Percentiles rank a stretch among this genome's conserved stretches.
phyloP scores from a whole-genome alignment of 2,329 filamentous ascomycete genomes.

The Exophiala sideris region DNA sequence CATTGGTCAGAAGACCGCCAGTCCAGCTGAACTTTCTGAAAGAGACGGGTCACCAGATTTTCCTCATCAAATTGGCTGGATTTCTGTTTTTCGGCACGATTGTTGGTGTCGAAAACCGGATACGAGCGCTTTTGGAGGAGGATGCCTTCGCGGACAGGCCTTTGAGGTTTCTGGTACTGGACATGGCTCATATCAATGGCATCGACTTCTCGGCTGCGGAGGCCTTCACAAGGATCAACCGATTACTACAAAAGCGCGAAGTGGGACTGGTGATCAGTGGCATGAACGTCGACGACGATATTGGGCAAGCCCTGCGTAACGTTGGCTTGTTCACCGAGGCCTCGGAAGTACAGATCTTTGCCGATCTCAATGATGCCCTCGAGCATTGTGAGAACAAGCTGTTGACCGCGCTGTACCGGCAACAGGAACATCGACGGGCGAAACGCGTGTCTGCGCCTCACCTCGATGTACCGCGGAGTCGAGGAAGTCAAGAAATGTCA shows the following conservation, averaged over 20 bases:
- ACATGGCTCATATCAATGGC: slow-evolving; percentile 84
- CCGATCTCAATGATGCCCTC: slow-evolving; percentile 85
- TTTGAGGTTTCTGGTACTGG: slow-evolving; percentile 85
- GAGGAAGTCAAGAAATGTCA: slow-evolving; percentile 21
- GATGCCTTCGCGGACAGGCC: slow-evolving; percentile 73
- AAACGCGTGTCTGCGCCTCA: slow-evolving; percentile 13
- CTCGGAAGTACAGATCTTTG: slow-evolving; percentile 74
- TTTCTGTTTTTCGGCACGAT: slow-evolving; percentile 99
- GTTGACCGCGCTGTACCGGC: slow-evolving; percentile 73
- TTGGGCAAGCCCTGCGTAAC: slow-evolving; percentile 75
- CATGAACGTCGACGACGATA: slow-evolving; percentile 68
- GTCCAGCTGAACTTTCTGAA: slow-evolving; percentile 83
- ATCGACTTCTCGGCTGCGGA: slow-evolving; percentile 96
- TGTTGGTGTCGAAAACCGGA: slow-evolving; percentile 86
- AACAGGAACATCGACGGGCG: slow-evolving; percentile 52
- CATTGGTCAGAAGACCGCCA: slow-evolving; percentile 86
- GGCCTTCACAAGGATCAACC: slow-evolving; percentile 87
- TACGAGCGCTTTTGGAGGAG: slow-evolving; percentile 77
- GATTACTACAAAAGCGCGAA: slow-evolving; percentile 71
- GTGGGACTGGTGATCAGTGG: slow-evolving; percentile 82
- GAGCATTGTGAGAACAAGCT: slow-evolving; percentile 95
- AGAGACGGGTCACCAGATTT: slow-evolving; percentile 81
- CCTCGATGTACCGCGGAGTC: slow-evolving; percentile 25
- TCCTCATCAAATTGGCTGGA: slow-evolving; percentile 85
- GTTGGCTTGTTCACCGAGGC: slow-evolving; percentile 76